A percentile compares a stretch with the other conserved stretches of the same genome.
phyloP scores from a whole-genome alignment of 345 rosid species.

The Viola odorata region DNA sequence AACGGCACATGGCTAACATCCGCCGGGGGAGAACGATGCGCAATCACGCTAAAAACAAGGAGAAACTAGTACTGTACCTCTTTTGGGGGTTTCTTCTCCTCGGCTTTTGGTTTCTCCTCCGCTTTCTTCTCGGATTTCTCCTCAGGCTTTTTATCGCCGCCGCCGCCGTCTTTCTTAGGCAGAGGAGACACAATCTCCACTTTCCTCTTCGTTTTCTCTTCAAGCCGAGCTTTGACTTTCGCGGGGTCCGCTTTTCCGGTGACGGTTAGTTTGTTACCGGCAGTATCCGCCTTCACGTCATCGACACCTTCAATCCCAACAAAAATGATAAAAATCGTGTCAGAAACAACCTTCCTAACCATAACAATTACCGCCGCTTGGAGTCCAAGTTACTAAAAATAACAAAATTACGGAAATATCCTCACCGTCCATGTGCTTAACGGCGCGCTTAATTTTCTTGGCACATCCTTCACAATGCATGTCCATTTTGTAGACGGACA shows the following conservation, averaged over 20 bases:
- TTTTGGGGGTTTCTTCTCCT: slow-evolving; percentile 13
- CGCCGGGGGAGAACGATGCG: not conserved
- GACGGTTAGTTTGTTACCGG: slow-evolving; percentile 33
- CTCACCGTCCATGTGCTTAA: slow-evolving; percentile 24
- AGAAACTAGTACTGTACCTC: slow-evolving; percentile 12
- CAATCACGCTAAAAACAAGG: not conserved
- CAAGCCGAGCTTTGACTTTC: slow-evolving; percentile 27
- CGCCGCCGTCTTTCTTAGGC: slow-evolving; percentile 29
- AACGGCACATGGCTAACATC: not conserved
- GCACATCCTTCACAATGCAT: slow-evolving; percentile 96
- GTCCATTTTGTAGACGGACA: slow-evolving; percentile 59
- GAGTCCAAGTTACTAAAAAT: not conserved
- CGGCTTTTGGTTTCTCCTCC: slow-evolving; percentile 16
- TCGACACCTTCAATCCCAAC: slow-evolving; percentile 31
- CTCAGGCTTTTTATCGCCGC: slow-evolving; percentile 20
- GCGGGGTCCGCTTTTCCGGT: slow-evolving; percentile 40
- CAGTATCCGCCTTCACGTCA: slow-evolving; percentile 24
- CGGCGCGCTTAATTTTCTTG: slow-evolving; percentile 32
- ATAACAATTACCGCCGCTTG: too few species aligned
- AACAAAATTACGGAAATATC: not conserved
- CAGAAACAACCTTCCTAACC: not conserved
- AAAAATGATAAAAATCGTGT: not conserved
- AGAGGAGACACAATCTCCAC: slow-evolving; percentile 29
- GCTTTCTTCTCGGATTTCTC: slow-evolving; percentile 28
- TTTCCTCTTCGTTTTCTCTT: slow-evolving; percentile 25